Conservation (phyloP, 371 early-diverging fungal species). For the Chytridium lagenaria region DNA sequence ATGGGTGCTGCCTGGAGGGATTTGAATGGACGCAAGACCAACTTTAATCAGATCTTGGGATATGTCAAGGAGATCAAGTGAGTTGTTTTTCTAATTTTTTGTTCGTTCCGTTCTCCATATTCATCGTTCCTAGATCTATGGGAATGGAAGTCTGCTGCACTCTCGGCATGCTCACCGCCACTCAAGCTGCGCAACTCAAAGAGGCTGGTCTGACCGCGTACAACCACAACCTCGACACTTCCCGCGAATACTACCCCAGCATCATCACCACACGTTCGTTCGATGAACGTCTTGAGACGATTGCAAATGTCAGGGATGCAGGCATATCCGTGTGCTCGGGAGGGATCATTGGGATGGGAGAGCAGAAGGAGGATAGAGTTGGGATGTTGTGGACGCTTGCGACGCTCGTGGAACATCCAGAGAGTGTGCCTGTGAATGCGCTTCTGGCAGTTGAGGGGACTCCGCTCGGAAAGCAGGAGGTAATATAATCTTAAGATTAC, state of each 20-base stretch:
- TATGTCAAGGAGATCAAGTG: constrained; percentile 84
- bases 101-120: neutral
- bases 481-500: no score
- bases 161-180: constrained; percentile 82
- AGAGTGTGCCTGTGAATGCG: constrained; percentile 85
- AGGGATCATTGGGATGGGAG: constrained; percentile 88
- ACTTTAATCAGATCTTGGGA: constrained; percentile 79
- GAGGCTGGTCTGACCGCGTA: constrained; percentile 89
- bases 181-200: constrained; percentile 78
- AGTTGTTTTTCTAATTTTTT: constrained; percentile 21
- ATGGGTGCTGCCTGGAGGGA: constrained; percentile 89
- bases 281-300: constrained; percentile 81
- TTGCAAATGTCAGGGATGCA: constrained; percentile 77
- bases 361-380: constrained; percentile 76
- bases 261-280: constrained; percentile 84
- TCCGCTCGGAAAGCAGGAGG: constrained; percentile 78
- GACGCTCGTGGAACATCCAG: constrained; percentile 80
- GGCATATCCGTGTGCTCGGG: constrained; percentile 90
- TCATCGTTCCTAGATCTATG: constrained; percentile 66
- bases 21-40: constrained; percentile 80
- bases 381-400: constrained; percentile 79
- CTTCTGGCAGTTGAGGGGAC: constrained; percentile 84
- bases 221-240: constrained; percentile 89
- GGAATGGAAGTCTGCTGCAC: constrained; percentile 93
- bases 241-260: constrained; percentile 82